Percentiles rank a stretch among this genome's conserved stretches.
Conservation (phyloP, 495 filamentous ascomycete species). For the Patellaria atrata region DNA sequence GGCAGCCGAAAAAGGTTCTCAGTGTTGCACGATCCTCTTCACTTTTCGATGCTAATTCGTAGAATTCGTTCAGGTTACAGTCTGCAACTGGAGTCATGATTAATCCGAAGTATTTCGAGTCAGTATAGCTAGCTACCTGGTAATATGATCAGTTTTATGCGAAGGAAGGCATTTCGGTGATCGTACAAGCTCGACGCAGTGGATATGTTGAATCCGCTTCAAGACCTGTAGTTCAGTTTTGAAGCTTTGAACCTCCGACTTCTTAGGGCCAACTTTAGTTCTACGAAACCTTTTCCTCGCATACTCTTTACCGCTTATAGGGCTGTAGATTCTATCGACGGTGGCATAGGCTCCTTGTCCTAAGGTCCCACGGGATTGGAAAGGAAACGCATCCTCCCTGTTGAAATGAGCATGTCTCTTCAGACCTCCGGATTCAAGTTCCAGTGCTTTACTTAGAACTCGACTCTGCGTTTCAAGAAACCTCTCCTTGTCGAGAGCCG, state of each 20-base stretch:
- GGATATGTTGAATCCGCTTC: no score
- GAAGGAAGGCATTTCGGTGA: no score
- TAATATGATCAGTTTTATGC: no score
- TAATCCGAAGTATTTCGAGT: slow-evolving; percentile 2
- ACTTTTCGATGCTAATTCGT: not conserved
- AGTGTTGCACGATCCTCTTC: not conserved
- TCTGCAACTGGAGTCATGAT: slow-evolving; percentile 5
- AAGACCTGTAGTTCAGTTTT: no score
- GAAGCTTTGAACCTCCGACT: no score
- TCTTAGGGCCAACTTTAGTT: no score
- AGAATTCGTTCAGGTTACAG: slow-evolving; percentile 4
- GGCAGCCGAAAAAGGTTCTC: slow-evolving; percentile 3
- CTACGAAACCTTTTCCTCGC: slow-evolving; percentile 14
- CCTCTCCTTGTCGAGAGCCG: not conserved
- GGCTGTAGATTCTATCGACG: slow-evolving; percentile 13
- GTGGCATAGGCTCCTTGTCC: slow-evolving; percentile 12
- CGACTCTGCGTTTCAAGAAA: slow-evolving; percentile 1
- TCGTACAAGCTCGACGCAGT: no score
- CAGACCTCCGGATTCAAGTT: no score
- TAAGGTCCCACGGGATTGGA: slow-evolving; percentile 3
- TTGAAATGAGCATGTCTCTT: slow-evolving; percentile 9
- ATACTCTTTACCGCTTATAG: slow-evolving; percentile 13
- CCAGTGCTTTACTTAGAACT: not conserved
- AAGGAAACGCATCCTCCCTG: slow-evolving; percentile 7
- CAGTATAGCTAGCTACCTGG: slow-evolving; percentile 3